phyloP scores from a whole-genome alignment of 2,329 filamentous ascomycete genomes.

The Alternaria angustiovoidea region DNA sequence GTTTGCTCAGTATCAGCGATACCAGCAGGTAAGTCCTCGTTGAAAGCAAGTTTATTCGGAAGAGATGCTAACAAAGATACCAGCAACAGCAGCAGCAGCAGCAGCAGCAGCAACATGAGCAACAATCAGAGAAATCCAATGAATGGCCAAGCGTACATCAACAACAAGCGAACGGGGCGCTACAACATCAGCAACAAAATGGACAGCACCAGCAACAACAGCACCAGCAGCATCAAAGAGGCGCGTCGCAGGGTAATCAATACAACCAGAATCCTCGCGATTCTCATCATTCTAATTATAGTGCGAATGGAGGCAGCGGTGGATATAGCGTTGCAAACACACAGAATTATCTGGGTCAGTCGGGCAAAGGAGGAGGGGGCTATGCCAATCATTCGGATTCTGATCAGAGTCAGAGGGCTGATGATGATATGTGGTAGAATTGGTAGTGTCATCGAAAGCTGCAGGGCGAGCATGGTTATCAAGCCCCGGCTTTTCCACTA shows the following conservation, averaged over 20 bases:
- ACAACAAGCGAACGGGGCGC: constrained; percentile 23
- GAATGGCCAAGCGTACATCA: constrained; percentile 34
- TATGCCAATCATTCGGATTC: constrained; percentile 42
- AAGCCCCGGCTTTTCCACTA: not conserved
- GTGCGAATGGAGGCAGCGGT: constrained; percentile 25
- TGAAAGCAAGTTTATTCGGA: rapidly evolving
- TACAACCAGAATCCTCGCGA: constrained; percentile 38
- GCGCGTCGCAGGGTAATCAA: not conserved
- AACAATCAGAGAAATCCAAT: constrained; percentile 27
- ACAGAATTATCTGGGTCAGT: constrained; percentile 47
- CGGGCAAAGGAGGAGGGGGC: constrained; percentile 30
- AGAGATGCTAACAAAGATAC: not conserved
- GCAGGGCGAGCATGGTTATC: not conserved
- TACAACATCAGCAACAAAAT: constrained; percentile 21
- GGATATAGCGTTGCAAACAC: constrained; percentile 50
- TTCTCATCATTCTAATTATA: constrained; percentile 45
- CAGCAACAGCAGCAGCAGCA: constrained; percentile 29
- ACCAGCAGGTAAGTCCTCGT: constrained; percentile 42
- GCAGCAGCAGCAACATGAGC: constrained; percentile 25
- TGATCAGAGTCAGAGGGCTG: constrained; percentile 38
- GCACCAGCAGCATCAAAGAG: not conserved
- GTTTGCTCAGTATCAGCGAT: constrained; percentile 51
- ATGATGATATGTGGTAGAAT: constrained; percentile 52
- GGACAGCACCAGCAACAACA: constrained; percentile 12
- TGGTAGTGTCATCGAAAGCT: not conserved